These are phyloP conservation scores for Arctostaphylos glauca DNA, from an alignment of 148 eudicot genomes.

Conservation along the genomic window DNA sequence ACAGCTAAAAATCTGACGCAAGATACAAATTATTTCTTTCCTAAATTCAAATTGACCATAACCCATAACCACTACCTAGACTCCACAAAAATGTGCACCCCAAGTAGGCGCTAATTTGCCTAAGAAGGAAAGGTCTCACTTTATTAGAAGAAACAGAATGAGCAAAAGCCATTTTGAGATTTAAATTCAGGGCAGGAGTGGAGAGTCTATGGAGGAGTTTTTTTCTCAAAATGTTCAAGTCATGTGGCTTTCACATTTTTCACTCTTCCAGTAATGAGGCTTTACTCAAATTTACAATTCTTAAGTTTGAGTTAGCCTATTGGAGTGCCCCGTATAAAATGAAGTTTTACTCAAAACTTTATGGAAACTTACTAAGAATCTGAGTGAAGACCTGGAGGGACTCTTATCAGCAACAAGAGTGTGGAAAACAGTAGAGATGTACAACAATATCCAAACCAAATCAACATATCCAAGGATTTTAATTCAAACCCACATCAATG, in stretches of 20 bases:
- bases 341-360: background rate
- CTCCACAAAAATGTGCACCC: background rate
- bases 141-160: background rate
- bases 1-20: background rate
- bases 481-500: slow-evolving; percentile 8
- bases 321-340: too few relatives aligned
- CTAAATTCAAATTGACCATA: background rate
- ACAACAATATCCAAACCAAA: background rate
- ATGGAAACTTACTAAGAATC: background rate
- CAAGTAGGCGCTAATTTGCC: background rate
- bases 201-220: background rate
- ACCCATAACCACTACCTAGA: background rate
- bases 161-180: background rate
- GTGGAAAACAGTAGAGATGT: background rate
- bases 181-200: background rate
- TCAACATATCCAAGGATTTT: slow-evolving; percentile 11
- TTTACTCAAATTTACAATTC: background rate
- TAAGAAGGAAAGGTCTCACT: background rate
- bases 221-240: background rate
- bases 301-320: too few relatives aligned
- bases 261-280: background rate
- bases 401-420: background rate
- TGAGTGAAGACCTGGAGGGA: background rate
- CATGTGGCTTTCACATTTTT: background rate
- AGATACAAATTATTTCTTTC: background rate